Conservation (phyloP, 177 flowering plant species). For the Vitis hybrid region DNA sequence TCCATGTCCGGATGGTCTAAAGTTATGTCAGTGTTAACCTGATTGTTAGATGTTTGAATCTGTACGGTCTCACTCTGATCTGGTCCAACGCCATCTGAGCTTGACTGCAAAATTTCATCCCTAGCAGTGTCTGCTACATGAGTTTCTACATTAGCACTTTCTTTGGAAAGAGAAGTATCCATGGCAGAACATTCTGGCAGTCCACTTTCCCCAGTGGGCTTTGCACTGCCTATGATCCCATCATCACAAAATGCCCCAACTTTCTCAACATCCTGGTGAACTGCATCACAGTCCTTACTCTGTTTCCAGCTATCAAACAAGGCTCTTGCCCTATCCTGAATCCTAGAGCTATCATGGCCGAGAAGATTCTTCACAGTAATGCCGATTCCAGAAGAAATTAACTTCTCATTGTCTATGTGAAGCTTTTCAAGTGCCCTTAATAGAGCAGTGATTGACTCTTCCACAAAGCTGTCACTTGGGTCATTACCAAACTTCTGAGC, state of each 20-base stretch:
- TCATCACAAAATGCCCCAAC: conserved; percentile 12
- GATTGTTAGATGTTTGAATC: conserved; percentile 9
- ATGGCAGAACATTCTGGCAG: conserved; percentile 18
- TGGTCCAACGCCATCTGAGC: conserved; percentile 25
- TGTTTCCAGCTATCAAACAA: conserved; percentile 56
- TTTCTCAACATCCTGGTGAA: conserved; percentile 23
- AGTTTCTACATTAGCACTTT: conserved; percentile 16
- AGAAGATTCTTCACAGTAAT: conserved; percentile 50
- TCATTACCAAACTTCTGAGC: conserved; percentile 41
- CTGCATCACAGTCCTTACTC: conserved; percentile 16
- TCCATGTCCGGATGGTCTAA: conserved; percentile 12
- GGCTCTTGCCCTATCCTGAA: conserved; percentile 59
- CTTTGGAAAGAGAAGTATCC: conserved; percentile 19
- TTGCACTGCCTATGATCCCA: conserved; percentile 6
- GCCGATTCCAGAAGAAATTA: conserved; percentile 51
- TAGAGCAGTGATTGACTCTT: conserved; percentile 54
- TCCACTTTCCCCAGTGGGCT: conserved; percentile 21
- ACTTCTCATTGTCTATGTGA: conserved; percentile 41
- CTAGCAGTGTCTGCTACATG: conserved; percentile 20
- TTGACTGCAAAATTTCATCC: conserved; percentile 24
- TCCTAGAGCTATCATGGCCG: conserved; percentile 41
- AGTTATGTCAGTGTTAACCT: conserved; percentile 5
- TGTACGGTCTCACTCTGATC: conserved; percentile 22
- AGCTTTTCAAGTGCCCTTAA: conserved; percentile 68
- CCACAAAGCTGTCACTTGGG: conserved; percentile 43